Evolutionary conservation across 2,329 filamentous ascomycete species (phyloP), one percentile per base, ranked within the genome.

Genomic region (Pseudohalonectria lignicola): DNA sequence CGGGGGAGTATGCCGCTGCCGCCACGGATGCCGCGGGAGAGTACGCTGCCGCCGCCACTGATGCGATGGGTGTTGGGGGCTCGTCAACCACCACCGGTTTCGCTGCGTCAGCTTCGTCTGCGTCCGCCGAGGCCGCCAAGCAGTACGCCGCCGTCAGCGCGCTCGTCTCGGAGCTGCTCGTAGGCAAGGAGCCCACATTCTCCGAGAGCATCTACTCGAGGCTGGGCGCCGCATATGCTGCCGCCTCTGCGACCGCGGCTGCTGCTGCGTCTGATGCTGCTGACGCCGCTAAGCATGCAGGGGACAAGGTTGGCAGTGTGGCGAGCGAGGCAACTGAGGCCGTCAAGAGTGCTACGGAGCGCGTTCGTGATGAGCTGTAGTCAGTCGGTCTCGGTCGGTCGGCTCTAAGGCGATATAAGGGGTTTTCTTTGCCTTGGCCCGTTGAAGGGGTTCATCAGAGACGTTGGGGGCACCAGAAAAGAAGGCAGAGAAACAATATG

Each of bases 131-230:
- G 30, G 74, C 74, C 1, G 64, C 66, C 5, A 67, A 71, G 34
- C 80, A 86, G 49, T 88, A 85, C 47, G 71, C 73, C 5, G 76
- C 76, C 19, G 71, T 93, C 5, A 77, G 79, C 53, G 74, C 72
- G 11, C 69, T 92, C 2, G 70, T 94, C 12, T 82, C 81, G 2
- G 86, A 93, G 56, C 65, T 93, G 1, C 66, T 94, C 12, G 61
- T 71, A 30, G 86, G 83, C 38, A 86, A 81, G 55, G 86, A 93
- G 53, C 79, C 84, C 1, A 76, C 79, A 12, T 93, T 86, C 50
- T 87, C 81, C 0, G 83, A 93, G 51, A 87, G 82, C 42, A 81
- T 90, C 3, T 76, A 86, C 59, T 76, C 66, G 37, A 74, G 82
- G 37, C 68, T 94, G 11, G 74, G 75, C 40, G 79, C 73, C 3